These are phyloP conservation scores for Taphrina pruni DNA, from an alignment of 1,139 yeast genomes.

Conservation along the genomic window DNA sequence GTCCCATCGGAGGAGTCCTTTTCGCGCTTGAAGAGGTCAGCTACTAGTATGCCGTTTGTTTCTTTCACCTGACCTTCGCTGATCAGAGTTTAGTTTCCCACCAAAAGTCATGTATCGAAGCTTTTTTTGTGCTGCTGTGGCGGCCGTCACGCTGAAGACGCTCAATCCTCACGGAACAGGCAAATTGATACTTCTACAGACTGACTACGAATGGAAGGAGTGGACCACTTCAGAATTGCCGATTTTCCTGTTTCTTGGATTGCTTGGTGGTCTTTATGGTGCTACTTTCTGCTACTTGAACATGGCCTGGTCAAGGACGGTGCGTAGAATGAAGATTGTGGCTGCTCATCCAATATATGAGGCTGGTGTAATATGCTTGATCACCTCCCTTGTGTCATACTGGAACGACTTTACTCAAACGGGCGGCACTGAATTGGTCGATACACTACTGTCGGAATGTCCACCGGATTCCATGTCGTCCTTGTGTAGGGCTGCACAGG, in stretches of 20 bases:
- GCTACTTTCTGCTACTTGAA: constrained; percentile 61
- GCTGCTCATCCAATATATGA: constrained; percentile 58
- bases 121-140: constrained; percentile 66
- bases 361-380: constrained; percentile 57
- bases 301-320: constrained; percentile 60
- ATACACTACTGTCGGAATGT: constrained; percentile 63
- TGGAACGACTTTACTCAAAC: constrained; percentile 62
- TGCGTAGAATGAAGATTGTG: constrained; percentile 55
- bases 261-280: constrained; percentile 66
- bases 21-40: constrained; percentile 71
- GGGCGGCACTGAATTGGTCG: constrained; percentile 62
- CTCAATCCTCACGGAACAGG: constrained; percentile 70
- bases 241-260: constrained; percentile 60
- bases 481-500: constrained; percentile 48
- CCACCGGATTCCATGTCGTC: constrained; percentile 57
- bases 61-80: not conserved
- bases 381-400: constrained; percentile 61
- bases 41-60: constrained; percentile 52
- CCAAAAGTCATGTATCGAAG: constrained; percentile 65
- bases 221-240: constrained; percentile 62
- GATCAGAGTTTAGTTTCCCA: constrained; percentile 52
- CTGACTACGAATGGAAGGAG: constrained; percentile 53
- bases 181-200: constrained; percentile 65
- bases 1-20: constrained; percentile 71
- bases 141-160: constrained; percentile 63